Conservation (phyloP, 1,284 basidiomycete species). For the Leucoagaricus sp. region DNA sequence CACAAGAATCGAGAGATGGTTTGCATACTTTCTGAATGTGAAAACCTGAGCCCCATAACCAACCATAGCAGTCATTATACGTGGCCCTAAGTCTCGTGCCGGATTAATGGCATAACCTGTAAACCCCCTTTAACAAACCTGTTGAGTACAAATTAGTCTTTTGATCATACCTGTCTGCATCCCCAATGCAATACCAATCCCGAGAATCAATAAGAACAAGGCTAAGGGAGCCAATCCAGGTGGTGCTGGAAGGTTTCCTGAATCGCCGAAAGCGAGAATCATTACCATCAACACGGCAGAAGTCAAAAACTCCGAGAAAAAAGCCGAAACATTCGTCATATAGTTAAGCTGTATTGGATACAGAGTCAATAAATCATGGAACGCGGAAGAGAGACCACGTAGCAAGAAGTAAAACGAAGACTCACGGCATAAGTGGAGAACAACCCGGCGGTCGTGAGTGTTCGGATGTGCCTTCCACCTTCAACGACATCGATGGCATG, state of each 20-base stretch:
- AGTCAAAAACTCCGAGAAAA: conserved; percentile 69
- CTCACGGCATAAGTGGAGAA: conserved; percentile 75
- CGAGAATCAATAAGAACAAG: conserved; percentile 52
- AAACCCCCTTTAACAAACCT: not conserved
- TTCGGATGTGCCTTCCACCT: conserved; percentile 60
- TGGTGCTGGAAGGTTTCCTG: conserved; percentile 44
- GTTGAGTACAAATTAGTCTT: not conserved
- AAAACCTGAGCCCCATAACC: conserved; percentile 51
- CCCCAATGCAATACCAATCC: conserved; percentile 49
- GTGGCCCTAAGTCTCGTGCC: conserved; percentile 59
- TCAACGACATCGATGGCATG: conserved; percentile 75
- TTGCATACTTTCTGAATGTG: conserved; percentile 41
- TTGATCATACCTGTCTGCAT: conserved; percentile 46
- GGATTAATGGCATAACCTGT: conserved; percentile 56
- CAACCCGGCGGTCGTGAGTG: conserved; percentile 67
- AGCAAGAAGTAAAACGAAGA: conserved; percentile 9
- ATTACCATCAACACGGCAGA: conserved; percentile 55
- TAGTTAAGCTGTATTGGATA: conserved; percentile 45
- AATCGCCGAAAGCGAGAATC: conserved; percentile 45
- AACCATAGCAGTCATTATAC: conserved; percentile 53
- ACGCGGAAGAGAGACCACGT: not conserved
- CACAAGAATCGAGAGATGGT: not conserved
- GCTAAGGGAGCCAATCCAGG: conserved; percentile 48
- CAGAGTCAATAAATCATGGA: not conserved
- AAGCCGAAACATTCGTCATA: conserved; percentile 57